phyloP scores from a whole-genome alignment of 2,329 filamentous ascomycete genomes.

The Microsporum ferrugineum region DNA sequence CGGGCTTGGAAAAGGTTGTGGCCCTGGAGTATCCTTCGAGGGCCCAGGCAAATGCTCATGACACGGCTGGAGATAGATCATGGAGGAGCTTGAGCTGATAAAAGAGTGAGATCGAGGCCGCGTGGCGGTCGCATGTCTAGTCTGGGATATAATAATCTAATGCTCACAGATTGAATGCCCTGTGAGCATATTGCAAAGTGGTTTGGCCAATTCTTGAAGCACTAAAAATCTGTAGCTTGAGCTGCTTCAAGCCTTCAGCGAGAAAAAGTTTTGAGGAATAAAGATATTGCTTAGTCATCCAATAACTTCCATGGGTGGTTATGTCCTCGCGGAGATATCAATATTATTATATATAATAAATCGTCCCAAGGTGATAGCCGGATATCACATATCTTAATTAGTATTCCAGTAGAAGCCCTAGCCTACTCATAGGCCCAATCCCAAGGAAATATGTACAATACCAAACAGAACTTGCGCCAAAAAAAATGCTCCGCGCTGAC shows the following conservation, averaged over 20 bases:
- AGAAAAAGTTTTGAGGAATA: background rate
- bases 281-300: background rate
- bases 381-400: background rate
- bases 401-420: background rate
- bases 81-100: background rate
- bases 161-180: background rate
- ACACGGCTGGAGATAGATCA: conserved; percentile 22
- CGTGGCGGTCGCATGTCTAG: background rate
- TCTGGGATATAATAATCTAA: background rate
- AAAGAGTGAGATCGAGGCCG: background rate
- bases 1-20: conserved; percentile 5
- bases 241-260: background rate
- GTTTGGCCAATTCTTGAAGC: background rate
- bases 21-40: conserved; percentile 16
- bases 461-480: background rate
- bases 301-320: background rate
- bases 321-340: background rate
- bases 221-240: background rate
- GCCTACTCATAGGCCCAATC: background rate
- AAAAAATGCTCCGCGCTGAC: conserved; percentile 12
- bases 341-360: background rate
- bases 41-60: conserved; percentile 33
- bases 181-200: background rate
- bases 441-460: background rate
- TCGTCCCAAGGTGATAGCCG: background rate